These are phyloP conservation scores for Acacia crassicarpa DNA, from an alignment of 306 rosid species.

Conservation along the genomic window DNA sequence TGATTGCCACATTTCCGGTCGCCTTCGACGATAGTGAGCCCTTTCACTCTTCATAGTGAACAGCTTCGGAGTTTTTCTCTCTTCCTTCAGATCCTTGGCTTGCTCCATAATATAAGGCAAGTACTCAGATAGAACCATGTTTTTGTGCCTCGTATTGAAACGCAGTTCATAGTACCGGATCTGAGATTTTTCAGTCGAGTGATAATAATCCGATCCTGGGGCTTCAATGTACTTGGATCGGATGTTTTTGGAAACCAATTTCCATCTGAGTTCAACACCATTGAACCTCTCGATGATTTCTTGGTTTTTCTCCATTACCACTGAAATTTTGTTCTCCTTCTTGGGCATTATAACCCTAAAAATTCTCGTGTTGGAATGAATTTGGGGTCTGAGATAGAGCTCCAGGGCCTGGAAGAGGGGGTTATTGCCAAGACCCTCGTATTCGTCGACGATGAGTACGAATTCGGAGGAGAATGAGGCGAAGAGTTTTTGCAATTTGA, in stretches of 20 bases:
- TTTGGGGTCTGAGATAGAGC: constrained; percentile 33
- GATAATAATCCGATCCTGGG: not conserved
- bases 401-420: constrained; percentile 40
- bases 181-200: not conserved
- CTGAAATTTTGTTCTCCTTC: constrained; percentile 22
- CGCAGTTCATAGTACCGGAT: constrained; percentile 23
- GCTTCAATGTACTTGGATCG: not conserved
- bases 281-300: constrained; percentile 37
- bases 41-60: constrained; percentile 6
- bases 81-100: constrained; percentile 27
- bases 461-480: constrained; percentile 30
- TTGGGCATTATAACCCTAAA: constrained; percentile 33
- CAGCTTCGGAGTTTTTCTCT: constrained; percentile 33
- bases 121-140: constrained; percentile 30
- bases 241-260: constrained; percentile 13
- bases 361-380: constrained; percentile 18
- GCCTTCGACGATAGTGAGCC: not conserved
- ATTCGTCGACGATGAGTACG: constrained; percentile 40
- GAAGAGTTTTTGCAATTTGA: not conserved
- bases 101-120: constrained; percentile 36
- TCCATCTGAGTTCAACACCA: constrained; percentile 34
- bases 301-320: constrained; percentile 23
- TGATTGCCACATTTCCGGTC: constrained; percentile 26
- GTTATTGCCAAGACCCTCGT: constrained; percentile 30
- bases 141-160: constrained; percentile 30